A percentile compares a stretch with the other conserved stretches of the same genome.
phyloP scores from a whole-genome alignment of 2,329 filamentous ascomycete genomes.

The Exophiala alcalophila region DNA sequence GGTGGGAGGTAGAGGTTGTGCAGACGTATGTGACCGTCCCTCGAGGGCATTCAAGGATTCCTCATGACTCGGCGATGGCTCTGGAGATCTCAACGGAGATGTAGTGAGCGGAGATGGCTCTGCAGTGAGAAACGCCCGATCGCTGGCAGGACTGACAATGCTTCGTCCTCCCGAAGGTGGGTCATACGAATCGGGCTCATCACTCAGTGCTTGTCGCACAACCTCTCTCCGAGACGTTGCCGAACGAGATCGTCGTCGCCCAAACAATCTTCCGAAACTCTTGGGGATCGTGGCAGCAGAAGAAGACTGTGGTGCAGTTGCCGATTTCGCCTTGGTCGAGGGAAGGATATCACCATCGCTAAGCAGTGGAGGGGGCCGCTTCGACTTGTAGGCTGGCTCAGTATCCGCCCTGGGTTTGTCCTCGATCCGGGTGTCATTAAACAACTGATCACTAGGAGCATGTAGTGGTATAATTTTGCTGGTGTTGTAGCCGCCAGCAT shows the following conservation, averaged over 20 bases:
- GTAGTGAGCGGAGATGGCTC: conserved; percentile 18
- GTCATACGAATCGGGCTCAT: conserved; percentile 23
- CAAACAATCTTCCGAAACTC: conserved; percentile 24
- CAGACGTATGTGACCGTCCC: conserved; percentile 7
- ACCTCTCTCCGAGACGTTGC: conserved; percentile 18
- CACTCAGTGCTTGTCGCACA: conserved; percentile 24
- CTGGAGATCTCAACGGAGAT: conserved; percentile 9
- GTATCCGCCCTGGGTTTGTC: conserved; percentile 12
- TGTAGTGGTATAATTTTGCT: background rate
- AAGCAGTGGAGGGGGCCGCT: conserved; percentile 26
- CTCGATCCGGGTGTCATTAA: conserved; percentile 3
- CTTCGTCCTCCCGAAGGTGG: conserved; percentile 2
- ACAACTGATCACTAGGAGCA: conserved; percentile 4
- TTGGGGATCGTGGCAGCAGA: conserved; percentile 16
- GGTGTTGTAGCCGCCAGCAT: conserved; percentile 10
- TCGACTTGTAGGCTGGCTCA: conserved; percentile 27
- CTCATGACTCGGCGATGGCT: conserved; percentile 15
- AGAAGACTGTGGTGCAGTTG: conserved; percentile 20
- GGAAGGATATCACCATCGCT: conserved; percentile 6
- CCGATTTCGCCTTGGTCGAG: conserved; percentile 6
- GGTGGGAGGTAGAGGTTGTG: no score
- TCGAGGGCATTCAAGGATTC: conserved; percentile 21
- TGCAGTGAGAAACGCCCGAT: conserved; percentile 16
- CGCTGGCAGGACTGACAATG: conserved; percentile 17
- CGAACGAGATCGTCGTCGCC: conserved; percentile 24